A percentile compares a stretch with the other conserved stretches of the same genome.
Evolutionary conservation across 176 grass and related monocot genomes (phyloP).

Genomic region (Ensete glaucum): DNA sequence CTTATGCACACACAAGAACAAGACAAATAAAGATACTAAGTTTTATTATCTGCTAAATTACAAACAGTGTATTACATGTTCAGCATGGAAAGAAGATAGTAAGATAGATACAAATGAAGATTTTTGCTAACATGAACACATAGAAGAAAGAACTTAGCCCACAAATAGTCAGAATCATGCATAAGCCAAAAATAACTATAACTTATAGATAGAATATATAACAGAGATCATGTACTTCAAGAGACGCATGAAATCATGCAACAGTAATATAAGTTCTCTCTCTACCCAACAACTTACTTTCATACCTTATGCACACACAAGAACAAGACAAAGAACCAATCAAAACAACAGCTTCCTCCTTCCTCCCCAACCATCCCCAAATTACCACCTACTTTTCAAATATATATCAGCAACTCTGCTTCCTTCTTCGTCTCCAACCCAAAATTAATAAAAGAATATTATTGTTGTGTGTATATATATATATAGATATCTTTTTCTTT

Average conservation of each 20-base stretch:
- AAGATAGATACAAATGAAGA: no score
- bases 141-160: no score
- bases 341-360: background rate
- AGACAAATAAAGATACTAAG: background rate
- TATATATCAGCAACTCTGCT: background rate
- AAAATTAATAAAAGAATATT: background rate
- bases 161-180: no score
- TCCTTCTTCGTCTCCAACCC: background rate
- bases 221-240: no score
- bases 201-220: no score
- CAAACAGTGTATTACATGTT: no score
- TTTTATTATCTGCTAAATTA: no score
- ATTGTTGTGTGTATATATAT: background rate
- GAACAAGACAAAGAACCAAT: background rate
- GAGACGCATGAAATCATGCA: no score
- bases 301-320: no score
- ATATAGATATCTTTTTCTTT: background rate
- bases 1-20: background rate
- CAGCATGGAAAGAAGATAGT: no score
- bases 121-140: no score
- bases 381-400: background rate
- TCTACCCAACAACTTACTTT: background rate
- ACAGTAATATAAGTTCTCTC: background rate
- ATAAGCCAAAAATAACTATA: no score
- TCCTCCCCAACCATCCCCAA: background rate